Evolutionary conservation across 805 yeast species (phyloP).

Genomic region (Candida michaelii): DNA sequence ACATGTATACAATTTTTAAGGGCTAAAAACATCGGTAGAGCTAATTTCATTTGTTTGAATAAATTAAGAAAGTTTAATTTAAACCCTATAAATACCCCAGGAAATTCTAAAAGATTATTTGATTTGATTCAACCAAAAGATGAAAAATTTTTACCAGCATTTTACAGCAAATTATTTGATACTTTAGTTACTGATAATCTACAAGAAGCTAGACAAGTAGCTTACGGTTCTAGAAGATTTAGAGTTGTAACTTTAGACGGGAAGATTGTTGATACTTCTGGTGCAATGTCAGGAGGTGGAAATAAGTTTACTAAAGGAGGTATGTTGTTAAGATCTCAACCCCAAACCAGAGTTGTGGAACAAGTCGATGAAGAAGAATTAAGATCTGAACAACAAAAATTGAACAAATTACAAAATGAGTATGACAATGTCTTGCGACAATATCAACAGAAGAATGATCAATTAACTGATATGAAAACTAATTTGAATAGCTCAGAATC

Average conservation of each 20-base stretch:
- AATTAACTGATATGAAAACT: constrained; percentile 58
- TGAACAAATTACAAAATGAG: constrained; percentile 52
- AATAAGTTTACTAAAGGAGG: constrained; percentile 66
- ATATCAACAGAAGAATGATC: constrained; percentile 57
- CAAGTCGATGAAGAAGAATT: constrained; percentile 56
- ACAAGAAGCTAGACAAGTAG: constrained; percentile 80
- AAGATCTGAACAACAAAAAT: constrained; percentile 50
- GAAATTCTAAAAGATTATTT: constrained; percentile 68
- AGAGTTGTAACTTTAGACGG: constrained; percentile 94
- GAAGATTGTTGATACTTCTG: constrained; percentile 85
- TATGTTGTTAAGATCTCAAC: constrained; percentile 56
- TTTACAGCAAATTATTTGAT: constrained; percentile 81
- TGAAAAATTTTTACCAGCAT: constrained; percentile 76
- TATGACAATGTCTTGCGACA: constrained; percentile 51
- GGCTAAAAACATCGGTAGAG: constrained; percentile 81
- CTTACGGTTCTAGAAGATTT: constrained; percentile 77
- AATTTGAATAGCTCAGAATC: constrained; percentile 68
- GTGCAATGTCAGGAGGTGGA: constrained; percentile 98
- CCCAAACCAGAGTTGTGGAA: constrained; percentile 19
- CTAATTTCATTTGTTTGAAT: constrained; percentile 78
- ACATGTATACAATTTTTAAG: constrained; percentile 75
- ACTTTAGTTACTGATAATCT: constrained; percentile 83
- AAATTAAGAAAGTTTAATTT: constrained; percentile 67
- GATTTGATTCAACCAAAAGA: constrained; percentile 75
- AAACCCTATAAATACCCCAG: constrained; percentile 64